Percentiles rank a stretch among this genome's conserved stretches.
phyloP scores from a whole-genome alignment of 1,284 basidiomycete species.

The Mycena citricolor region DNA sequence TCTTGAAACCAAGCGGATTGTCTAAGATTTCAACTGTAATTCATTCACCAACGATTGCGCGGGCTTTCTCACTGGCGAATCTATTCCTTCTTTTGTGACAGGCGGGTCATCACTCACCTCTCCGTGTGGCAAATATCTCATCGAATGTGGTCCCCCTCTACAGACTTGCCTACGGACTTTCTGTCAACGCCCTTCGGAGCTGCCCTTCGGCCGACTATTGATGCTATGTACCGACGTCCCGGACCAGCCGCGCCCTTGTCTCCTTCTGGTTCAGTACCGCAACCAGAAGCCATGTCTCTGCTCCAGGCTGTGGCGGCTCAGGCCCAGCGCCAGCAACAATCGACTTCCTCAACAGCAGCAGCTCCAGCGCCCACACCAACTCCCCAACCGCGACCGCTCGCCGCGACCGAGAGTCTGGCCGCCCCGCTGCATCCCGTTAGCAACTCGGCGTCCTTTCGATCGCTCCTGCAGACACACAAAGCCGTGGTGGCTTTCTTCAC shows the following conservation, averaged over 20 bases:
- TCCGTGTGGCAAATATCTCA: not conserved
- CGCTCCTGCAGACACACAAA: conserved; percentile 41
- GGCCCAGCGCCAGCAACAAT: conserved; percentile 31
- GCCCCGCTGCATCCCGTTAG: conserved; percentile 57
- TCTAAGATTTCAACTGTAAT: conserved; percentile 83
- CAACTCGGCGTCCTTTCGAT: conserved; percentile 45
- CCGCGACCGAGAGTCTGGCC: conserved; percentile 50
- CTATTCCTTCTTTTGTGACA: conserved; percentile 79
- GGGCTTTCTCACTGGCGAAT: conserved; percentile 79
- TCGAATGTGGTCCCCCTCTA: conserved; percentile 4
- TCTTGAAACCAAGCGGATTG: too few species aligned
- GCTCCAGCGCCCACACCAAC: conserved; percentile 27
- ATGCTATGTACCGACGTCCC: conserved; percentile 75
- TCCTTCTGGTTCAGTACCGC: conserved; percentile 32
- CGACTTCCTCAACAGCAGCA: too few species aligned
- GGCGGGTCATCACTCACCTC: conserved; percentile 37
- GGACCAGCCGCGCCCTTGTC: conserved; percentile 39
- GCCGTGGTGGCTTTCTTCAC: conserved; percentile 52
- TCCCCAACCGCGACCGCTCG: conserved; percentile 30
- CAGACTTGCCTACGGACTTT: conserved; percentile 87
- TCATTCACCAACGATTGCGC: conserved; percentile 87
- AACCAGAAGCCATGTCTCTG: conserved; percentile 56
- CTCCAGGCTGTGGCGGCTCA: conserved; percentile 63
- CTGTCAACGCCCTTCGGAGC: conserved; percentile 88
- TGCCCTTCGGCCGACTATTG: conserved; percentile 85